A percentile compares a stretch with the other conserved stretches of the same genome.
Conservation (phyloP, 257 asterid genomes). For the Salvia hispanica region DNA sequence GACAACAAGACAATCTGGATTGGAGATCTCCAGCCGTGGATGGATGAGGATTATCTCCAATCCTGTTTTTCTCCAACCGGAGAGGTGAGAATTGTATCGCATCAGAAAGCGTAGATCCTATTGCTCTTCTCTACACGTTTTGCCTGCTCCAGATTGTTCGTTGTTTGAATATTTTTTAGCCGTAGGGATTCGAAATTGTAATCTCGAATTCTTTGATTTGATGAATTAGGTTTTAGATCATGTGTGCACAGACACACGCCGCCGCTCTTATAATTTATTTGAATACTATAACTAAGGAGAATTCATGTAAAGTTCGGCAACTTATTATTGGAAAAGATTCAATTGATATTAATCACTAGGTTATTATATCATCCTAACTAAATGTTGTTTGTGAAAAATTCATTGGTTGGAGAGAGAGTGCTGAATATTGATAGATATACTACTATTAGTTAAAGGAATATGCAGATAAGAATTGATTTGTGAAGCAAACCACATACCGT, state of each 20-base stretch:
- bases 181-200: slow-evolving; percentile 13
- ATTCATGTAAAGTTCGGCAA: neutral
- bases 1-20: slow-evolving; percentile 88
- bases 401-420: neutral
- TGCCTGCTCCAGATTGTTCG: neutral
- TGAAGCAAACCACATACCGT: neutral
- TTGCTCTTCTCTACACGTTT: neutral
- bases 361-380: neutral
- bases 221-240: neutral
- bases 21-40: slow-evolving; percentile 90
- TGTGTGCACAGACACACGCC: neutral
- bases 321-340: neutral
- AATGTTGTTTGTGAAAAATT: neutral
- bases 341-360: neutral
- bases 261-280: neutral
- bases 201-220: neutral
- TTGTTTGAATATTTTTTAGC: slow-evolving; percentile 3
- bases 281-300: neutral
- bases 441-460: neutral
- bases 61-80: slow-evolving; percentile 63
- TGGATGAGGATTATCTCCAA: slow-evolving; percentile 78
- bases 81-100: slow-evolving; percentile 45
- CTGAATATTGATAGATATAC: neutral
- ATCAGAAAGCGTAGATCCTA: neutral
- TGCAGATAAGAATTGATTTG: neutral